These are phyloP conservation scores for Pyricularia sp. DNA, from an alignment of 2,329 filamentous ascomycete genomes.

Conservation along the genomic window DNA sequence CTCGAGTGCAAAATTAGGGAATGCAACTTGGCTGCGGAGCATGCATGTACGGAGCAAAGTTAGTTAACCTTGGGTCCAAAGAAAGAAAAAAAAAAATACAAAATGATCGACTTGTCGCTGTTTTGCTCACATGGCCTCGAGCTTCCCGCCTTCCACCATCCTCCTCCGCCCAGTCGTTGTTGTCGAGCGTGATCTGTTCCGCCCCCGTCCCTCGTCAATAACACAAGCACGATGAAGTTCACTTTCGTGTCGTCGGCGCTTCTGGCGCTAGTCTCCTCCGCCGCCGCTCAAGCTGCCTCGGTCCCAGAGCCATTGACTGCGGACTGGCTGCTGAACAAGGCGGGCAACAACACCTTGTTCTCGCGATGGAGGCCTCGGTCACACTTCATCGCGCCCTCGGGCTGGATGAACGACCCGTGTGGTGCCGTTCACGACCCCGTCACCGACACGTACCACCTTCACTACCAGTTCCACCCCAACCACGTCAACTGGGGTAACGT, in stretches of 20 bases:
- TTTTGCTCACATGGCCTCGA: neutral
- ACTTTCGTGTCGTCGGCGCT: neutral
- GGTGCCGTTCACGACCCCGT: constrained; percentile 34
- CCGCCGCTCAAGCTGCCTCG: neutral
- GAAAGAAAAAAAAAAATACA: neutral
- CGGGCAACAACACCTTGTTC: constrained; percentile 2
- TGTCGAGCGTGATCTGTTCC: neutral
- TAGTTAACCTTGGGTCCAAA: neutral
- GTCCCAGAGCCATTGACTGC: neutral
- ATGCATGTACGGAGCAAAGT: neutral
- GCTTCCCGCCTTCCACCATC: neutral
- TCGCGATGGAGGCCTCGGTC: neutral
- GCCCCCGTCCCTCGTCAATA: neutral
- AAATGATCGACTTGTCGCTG: neutral
- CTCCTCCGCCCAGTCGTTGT: neutral
- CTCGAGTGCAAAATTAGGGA: neutral
- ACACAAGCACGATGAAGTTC: neutral
- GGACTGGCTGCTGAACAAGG: neutral
- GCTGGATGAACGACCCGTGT: constrained; percentile 31
- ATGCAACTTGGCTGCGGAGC: neutral
- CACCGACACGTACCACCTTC: constrained; percentile 34
- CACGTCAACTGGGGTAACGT: constrained; percentile 25
- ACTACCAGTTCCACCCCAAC: constrained; percentile 35
- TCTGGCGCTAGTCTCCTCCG: neutral
- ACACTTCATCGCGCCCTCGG: constrained; percentile 13